Percentiles rank a stretch among this genome's conserved stretches.
These are phyloP conservation scores for Ceratocystis cubensis DNA, from an alignment of 2,329 filamentous ascomycete species.

Conservation along the genomic window DNA sequence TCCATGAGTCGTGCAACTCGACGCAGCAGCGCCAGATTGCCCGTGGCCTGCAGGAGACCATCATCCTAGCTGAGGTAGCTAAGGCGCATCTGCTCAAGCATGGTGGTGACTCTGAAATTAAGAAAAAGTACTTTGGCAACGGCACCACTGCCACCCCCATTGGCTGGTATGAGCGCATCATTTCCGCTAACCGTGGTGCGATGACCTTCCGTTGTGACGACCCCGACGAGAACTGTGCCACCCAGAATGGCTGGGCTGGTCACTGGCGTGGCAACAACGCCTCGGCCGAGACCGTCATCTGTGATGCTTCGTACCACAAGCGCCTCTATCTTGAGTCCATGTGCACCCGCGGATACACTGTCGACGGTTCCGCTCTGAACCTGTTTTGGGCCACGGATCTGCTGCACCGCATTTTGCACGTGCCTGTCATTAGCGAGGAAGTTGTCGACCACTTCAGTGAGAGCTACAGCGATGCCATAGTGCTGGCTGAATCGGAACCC, in stretches of 20 bases:
- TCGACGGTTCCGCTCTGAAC: constrained; percentile 43
- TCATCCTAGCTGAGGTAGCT: constrained; percentile 47
- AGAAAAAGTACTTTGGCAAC: constrained; percentile 55
- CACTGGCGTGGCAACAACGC: constrained; percentile 56
- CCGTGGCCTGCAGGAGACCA: constrained; percentile 44
- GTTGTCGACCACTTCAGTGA: constrained; percentile 51
- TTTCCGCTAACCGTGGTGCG: constrained; percentile 43
- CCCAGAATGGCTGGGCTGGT: constrained; percentile 45
- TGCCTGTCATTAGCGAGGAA: constrained; percentile 47
- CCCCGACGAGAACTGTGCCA: constrained; percentile 50
- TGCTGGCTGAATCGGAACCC: constrained; percentile 38
- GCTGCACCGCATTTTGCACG: constrained; percentile 53
- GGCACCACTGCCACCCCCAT: constrained; percentile 44
- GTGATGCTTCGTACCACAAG: constrained; percentile 46
- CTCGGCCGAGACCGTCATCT: constrained; percentile 57
- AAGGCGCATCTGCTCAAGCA: constrained; percentile 47
- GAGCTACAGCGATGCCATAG: constrained; percentile 42
- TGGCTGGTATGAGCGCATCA: constrained; percentile 50
- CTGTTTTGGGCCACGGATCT: constrained; percentile 55
- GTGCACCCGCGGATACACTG: constrained; percentile 51
- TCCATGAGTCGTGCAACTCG: constrained; percentile 51
- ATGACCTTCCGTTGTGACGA: constrained; percentile 58
- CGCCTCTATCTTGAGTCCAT: constrained; percentile 46
- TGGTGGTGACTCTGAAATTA: constrained; percentile 46
- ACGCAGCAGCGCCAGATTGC: constrained; percentile 46